These are phyloP conservation scores for Pseudohyphozyma bogoriensis DNA, from an alignment of 768 basidiomycete species.

Conservation along the genomic window DNA sequence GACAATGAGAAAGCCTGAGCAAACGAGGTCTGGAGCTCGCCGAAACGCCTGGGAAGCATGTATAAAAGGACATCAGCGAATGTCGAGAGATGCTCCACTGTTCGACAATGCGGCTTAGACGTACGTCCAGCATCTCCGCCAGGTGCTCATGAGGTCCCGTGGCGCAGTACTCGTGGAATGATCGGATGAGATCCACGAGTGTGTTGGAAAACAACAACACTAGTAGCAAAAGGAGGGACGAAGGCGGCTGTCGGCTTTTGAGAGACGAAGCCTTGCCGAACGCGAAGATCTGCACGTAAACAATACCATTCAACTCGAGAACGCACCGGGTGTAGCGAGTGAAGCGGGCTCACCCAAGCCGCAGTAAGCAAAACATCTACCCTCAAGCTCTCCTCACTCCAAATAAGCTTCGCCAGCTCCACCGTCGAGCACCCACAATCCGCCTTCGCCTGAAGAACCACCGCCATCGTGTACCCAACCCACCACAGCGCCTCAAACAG, in stretches of 20 bases:
- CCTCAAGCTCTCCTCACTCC: rapidly evolving
- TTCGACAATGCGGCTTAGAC: no score
- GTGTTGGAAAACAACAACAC: slow-evolving; percentile 1
- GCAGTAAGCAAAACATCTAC: neutral
- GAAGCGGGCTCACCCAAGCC: neutral
- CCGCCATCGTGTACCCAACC: no score
- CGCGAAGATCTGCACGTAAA: neutral
- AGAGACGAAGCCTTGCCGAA: neutral
- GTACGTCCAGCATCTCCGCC: no score
- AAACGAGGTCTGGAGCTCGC: slow-evolving; percentile 2
- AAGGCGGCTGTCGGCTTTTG: neutral
- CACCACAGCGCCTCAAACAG: slow-evolving; percentile 6
- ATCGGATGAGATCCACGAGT: neutral
- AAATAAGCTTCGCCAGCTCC: rapidly evolving
- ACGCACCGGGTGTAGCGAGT: no score
- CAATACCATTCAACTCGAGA: neutral
- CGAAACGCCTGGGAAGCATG: neutral
- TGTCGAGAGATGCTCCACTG: no score
- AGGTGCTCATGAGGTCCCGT: no score
- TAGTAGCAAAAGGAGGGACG: slow-evolving; percentile 11
- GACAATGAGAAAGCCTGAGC: neutral
- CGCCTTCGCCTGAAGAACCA: no score
- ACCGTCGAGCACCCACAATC: neutral
- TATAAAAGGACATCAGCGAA: neutral
- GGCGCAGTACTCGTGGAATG: neutral